Evolutionary conservation across 305 asterid genomes (phyloP), one percentile per base, ranked within the genome.

Genomic region (Salvia sclarea): DNA sequence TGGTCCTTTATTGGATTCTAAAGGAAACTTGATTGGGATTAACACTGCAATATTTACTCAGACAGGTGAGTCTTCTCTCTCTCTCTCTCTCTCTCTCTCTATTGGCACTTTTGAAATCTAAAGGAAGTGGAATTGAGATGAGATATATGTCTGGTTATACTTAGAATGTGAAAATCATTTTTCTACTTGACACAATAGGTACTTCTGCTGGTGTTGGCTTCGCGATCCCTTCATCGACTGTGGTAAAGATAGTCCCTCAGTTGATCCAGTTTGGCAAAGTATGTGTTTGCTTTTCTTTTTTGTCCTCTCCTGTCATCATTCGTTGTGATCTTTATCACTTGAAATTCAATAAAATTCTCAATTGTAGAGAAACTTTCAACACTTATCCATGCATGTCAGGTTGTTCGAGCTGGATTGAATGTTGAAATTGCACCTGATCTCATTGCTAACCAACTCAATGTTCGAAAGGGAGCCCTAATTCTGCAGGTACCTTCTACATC

Each of bases 181-280:
- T 55, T 37, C 40, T 24, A 16, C 45, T 40, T 6, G 16, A 47
- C 48, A 14, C 66, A 75, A 69, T 83, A 94, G 98, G 98, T 73
- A 89, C 98, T 48, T 94, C 98, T 18, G 97, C 97, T 21, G 98
- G 98, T 53, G 96, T 94, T 9, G 98, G 98, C 49, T 94, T 94
- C 41, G 98, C 96, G 38, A 94, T 94, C 73, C 98, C 99, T 66
- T 91, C 98, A 18, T 86, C 98, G 44, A 89, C 96, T 10, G 96
- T 94, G 75, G 80, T 75, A 44, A 94, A 87, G 84, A 89, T 91
- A 71, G 97, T 91, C 28, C 99, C 99, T 45, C 96, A 91, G 85
- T 87, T 94, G 66, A 89, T 94, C 84, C 91, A 86, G 69, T 75
- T 75, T 71, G 99, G 98, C 65, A 89, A 85, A 79, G 99, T 91